Evolutionary conservation across 2,329 filamentous ascomycete genomes (phyloP), one percentile per base, ranked within the genome.

Genomic region (Coniochaeta hoffmannii): DNA sequence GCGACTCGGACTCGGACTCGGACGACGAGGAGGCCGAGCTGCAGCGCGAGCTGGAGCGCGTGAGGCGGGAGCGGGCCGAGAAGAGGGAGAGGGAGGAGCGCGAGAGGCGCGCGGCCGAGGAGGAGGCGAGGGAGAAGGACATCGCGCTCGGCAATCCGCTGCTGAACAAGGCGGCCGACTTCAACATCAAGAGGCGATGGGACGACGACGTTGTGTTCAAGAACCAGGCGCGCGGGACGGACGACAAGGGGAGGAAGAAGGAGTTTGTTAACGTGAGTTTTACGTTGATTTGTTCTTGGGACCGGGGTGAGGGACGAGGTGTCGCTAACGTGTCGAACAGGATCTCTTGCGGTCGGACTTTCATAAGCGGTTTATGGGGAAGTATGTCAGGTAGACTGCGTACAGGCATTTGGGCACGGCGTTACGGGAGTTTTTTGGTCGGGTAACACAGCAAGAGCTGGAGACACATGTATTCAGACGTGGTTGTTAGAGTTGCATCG

Each of bases 201-300:
- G 94, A 99, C 64, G 94, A 99, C 65, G 94, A 99, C 69, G 94
- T 99, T 12, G 92, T 99, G 2, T 99, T 99, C 76, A 97, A 96
- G 77, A 99, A 99, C 71, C 94, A 99, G 74, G 94, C 93, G 32
- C 82, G 94, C 57, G 94, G 93, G 9, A 96, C 92, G 0, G 93
- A 97, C 67, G 90, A 97, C 60, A 92, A 87, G 76, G 85, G 87
- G 60, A 83, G 88, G 73, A 83, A 88, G 73, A 95, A 93, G 76
- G 92, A 96, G 72, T 99, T 99, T 74, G 92, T 99, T 71, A 99
- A 99, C 68, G 91, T 90, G 70, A 75, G 85, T 75, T 28, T 41
- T 57, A 32, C 8, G 51, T 50, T 46, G 31, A 38, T 50, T 35
- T 50, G 31, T 31, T n/a, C 3, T 41, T 35, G 11, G 17, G 36